phyloP scores from a whole-genome alignment of 2,329 filamentous ascomycete genomes.

The Penicillium paneum region DNA sequence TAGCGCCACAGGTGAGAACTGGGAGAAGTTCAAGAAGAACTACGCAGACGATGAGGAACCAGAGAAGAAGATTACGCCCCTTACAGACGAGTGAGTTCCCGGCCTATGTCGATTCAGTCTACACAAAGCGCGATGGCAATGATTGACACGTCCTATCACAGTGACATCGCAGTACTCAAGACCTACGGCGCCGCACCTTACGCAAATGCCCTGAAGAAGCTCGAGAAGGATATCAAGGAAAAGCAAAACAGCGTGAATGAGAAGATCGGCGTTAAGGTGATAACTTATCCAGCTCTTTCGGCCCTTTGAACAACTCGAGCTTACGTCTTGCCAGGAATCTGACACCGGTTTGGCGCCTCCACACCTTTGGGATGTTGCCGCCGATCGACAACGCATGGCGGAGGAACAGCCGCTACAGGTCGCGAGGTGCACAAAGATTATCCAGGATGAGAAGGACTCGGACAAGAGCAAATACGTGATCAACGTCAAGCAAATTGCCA shows the following conservation, averaged over 20 bases:
- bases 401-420: constrained; percentile 98
- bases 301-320: constrained; percentile 16
- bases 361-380: constrained; percentile 97
- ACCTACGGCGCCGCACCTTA: constrained; percentile 98
- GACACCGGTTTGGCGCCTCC: constrained; percentile 97
- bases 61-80: constrained; percentile 98
- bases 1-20: constrained; percentile 87
- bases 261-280: constrained; percentile 72
- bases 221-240: constrained; percentile 99
- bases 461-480: constrained; percentile 99
- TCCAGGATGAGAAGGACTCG: constrained; percentile 89
- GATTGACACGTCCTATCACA: constrained; percentile 43
- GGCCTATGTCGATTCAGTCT: neutral
- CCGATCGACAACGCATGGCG: constrained; percentile 95
- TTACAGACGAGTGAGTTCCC: constrained; percentile 82
- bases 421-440: constrained; percentile 98
- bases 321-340: constrained; percentile 67
- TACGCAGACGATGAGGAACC: constrained; percentile 95
- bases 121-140: constrained; percentile 2
- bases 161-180: constrained; percentile 98
- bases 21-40: constrained; percentile 99
- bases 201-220: constrained; percentile 87
- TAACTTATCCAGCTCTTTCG: constrained; percentile 6
- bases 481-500: constrained; percentile 99
- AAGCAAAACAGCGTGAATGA: constrained; percentile 97